Base-by-base conservation (phyloP, 495 filamentous ascomycete genomes). In the Neurospora sp. region DNA sequence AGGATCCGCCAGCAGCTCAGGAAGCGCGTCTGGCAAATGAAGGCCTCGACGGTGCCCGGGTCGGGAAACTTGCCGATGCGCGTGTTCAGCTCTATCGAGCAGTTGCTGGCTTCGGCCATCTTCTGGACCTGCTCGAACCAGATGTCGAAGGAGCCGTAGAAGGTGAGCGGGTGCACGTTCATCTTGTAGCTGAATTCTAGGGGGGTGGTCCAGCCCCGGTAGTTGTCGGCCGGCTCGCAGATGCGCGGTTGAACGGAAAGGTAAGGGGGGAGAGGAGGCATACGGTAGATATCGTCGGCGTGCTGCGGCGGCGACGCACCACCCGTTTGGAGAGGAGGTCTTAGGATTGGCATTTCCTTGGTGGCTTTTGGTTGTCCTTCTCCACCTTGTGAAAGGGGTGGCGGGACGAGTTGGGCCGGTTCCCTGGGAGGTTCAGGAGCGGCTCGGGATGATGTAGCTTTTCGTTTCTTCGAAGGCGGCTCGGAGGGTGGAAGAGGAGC, bases 1-100 rank as follows among this genome's bases (percentile, higher is more conserved):
- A 76, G 74, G 35, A 76, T 74, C n/a, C 70, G 70, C 74, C 74
- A 76, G 72, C 72, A 72, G 6, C 68, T 37, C 7, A 70, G 68
- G 72, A 72, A 76, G 35, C 74, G 74, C n/a, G 71, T 61, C 68
- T 76, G 47, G 68, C 72, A 71, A 38, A 76, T 71, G 31, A 74
- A 70, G 45, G 74, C 74, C 40, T 74, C 72, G 47, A 74, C 74
- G 27, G 72, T 76, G 39, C 70, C 70, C 8, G 65, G 61, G 14
- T 37, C 38, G 10, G 74, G 74, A 31, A 76, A 76, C 44, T 18
- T 42, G 65, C 70, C 74, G 37, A 76, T 74, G n/a, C 72, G 74
- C 16, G 75, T 76, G 31, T 53, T 77, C 40, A 71, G 41, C 70
- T 71, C 53, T 18, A 70, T 44, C 8, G 73, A 45, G 68, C 75